Conservation (phyloP, 805 yeast species). For the Allodekkera sacchari region DNA sequence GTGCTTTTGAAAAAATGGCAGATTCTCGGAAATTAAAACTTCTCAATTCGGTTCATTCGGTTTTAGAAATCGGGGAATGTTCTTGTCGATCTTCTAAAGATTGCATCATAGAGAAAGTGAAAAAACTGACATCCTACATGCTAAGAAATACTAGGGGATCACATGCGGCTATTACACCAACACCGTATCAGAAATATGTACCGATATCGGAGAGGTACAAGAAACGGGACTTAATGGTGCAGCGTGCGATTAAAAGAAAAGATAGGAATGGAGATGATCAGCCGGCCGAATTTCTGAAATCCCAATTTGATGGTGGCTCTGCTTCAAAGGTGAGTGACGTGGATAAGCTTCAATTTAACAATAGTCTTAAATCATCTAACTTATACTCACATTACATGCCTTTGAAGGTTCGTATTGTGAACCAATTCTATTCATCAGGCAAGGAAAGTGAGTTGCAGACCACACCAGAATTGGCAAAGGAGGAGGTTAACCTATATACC, state of each 20-base stretch:
- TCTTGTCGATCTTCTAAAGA: slow-evolving; percentile 57
- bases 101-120: slow-evolving; percentile 52
- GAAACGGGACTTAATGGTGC: slow-evolving; percentile 16
- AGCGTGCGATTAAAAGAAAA: slow-evolving; percentile 1
- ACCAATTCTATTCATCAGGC: no score
- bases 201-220: slow-evolving; percentile 26
- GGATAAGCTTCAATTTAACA: no score
- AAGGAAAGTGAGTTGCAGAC: no score
- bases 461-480: no score
- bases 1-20: slow-evolving; percentile 43
- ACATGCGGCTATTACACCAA: slow-evolving; percentile 19
- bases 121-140: slow-evolving; percentile 52
- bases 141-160: slow-evolving; percentile 52
- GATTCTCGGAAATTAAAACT: slow-evolving; percentile 47
- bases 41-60: slow-evolving; percentile 53
- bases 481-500: no score
- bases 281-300: no score
- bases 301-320: no score
- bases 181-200: slow-evolving; percentile 21
- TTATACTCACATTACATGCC: no score
- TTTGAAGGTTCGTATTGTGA: no score
- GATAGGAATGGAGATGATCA: slow-evolving; percentile 2
- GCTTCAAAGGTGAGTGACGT: no score
- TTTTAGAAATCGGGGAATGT: slow-evolving; percentile 42
- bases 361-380: no score